A percentile compares a stretch with the other conserved stretches of the same genome.
Conservation (phyloP, 441 rosid species). For the Euphorbia corollata region DNA sequence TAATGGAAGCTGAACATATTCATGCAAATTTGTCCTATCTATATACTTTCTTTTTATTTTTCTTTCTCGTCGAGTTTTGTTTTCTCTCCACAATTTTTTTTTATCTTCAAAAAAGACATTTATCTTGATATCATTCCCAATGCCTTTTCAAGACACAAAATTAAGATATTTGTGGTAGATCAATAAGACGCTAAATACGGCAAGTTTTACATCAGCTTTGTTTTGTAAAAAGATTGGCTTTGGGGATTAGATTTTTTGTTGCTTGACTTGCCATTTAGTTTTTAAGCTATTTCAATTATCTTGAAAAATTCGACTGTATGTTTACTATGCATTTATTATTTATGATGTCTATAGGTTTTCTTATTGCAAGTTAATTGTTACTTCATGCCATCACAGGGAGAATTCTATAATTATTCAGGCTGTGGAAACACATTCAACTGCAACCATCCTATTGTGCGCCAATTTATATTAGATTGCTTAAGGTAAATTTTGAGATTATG, state of each 20-base stretch:
- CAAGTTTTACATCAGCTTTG: conserved; percentile 6
- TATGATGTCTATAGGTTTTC: neutral
- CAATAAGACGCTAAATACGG: neutral
- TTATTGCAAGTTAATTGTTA: conserved; percentile 17
- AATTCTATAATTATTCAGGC: conserved; percentile 95
- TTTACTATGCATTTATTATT: neutral
- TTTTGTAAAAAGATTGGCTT: neutral
- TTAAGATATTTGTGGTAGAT: neutral
- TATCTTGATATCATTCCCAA: neutral
- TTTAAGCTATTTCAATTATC: conserved; percentile 1
- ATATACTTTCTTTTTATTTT: neutral
- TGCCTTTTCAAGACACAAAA: neutral
- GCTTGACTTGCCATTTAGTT: conserved; percentile 1
- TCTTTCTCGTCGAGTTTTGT: neutral
- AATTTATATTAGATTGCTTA: conserved; percentile 76
- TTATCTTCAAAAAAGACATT: neutral
- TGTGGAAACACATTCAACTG: conserved; percentile 98
- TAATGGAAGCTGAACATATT: neutral
- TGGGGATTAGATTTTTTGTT: neutral
- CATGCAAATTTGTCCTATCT: neutral
- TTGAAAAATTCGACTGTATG: neutral
- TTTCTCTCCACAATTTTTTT: neutral
- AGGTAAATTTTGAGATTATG: conserved; percentile 39
- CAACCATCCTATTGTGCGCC: conserved; percentile 95
- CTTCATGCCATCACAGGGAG: conserved; percentile 54